Evolutionary conservation across 2,329 filamentous ascomycete species (phyloP), one percentile per base, ranked within the genome.

Genomic region (Fusarium globosum): DNA sequence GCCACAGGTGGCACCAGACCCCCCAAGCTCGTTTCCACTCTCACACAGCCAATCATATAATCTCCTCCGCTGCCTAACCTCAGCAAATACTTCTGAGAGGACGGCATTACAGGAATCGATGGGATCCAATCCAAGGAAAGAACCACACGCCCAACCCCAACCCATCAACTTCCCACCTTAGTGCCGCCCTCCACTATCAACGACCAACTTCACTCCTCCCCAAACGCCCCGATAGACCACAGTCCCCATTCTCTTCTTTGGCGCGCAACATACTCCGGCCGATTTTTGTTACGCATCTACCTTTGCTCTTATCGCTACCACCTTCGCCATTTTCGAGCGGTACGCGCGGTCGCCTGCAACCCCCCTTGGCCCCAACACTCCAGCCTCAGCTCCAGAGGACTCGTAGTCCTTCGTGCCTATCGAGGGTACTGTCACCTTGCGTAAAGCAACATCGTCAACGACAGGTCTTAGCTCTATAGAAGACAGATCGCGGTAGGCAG

Each of bases 11-110:
- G 75, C 72, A 71, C 61, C 55, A 68, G 70, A 72, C 71, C 57
- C 56, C 56, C 65, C 61, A 59, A 60, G 57, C 35, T 57, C 42
- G 55, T 62, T 72, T 68, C 73, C 65, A 49, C 62, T 69, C 67
- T 46, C 43, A 68, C 14, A 35, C 70, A 72, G 71, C 81, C 80
- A 82, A 82, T 82, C 78, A 80, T 79, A 78, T 80, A 77, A 72
- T 75, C 74, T 72, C 65, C 65, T 69, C 26, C 38, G 20, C 26
- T 61, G 33, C 73, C 70, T 68, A 66, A 69, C 26, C 39, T 26
- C n/a, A 60, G 56, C 21, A 33, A 68, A 59, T 38, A 41, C 53
- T 45, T 51, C 39, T 66, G 41, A 61, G 48, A 59, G 66, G 57
- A 59, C 33, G 42, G 42, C 74, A 68, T 53, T 56, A 55, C 69